These are phyloP conservation scores for Suhomyces sp. DNA, from an alignment of 805 yeast genomes.

Conservation along the genomic window DNA sequence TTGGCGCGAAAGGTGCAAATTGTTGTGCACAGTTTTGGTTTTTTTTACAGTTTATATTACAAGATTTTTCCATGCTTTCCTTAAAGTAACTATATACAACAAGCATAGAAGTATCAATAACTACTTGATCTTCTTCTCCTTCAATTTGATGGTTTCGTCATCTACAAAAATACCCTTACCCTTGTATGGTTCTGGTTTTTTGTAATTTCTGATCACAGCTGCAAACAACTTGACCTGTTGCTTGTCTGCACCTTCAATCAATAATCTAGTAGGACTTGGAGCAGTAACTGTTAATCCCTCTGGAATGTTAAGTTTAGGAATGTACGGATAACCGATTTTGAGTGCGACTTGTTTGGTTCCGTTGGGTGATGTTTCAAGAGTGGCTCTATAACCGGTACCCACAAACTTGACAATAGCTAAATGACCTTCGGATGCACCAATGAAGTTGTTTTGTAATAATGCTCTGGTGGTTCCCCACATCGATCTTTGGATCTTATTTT, in stretches of 20 bases:
- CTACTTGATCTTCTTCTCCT: conserved; percentile 91
- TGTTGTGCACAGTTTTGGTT: neutral
- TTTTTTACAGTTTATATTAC: neutral
- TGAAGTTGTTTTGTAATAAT: conserved; percentile 67
- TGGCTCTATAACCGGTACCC: conserved; percentile 96
- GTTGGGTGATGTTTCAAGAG: conserved; percentile 52
- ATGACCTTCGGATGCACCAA: conserved; percentile 94
- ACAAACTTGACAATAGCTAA: conserved; percentile 80
- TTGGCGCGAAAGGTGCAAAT: neutral
- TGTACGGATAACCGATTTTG: conserved; percentile 85
- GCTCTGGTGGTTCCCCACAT: conserved; percentile 96
- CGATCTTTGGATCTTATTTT: conserved; percentile 66
- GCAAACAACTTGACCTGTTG: conserved; percentile 88
- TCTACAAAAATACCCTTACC: conserved; percentile 96
- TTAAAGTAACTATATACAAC: neutral
- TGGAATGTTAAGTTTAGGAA: conserved; percentile 76
- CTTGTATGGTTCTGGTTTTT: conserved; percentile 97
- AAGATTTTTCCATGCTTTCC: neutral
- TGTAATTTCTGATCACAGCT: conserved; percentile 77
- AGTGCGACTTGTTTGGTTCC: conserved; percentile 61
- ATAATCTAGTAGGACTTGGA: conserved; percentile 82
- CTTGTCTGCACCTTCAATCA: conserved; percentile 84
- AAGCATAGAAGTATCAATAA: neutral
- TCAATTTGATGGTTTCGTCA: conserved; percentile 84
- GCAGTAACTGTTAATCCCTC: conserved; percentile 66